A percentile compares a stretch with the other conserved stretches of the same genome.
phyloP scores from a whole-genome alignment of 2,329 filamentous ascomycete genomes.

The Peltaster fructicola region DNA sequence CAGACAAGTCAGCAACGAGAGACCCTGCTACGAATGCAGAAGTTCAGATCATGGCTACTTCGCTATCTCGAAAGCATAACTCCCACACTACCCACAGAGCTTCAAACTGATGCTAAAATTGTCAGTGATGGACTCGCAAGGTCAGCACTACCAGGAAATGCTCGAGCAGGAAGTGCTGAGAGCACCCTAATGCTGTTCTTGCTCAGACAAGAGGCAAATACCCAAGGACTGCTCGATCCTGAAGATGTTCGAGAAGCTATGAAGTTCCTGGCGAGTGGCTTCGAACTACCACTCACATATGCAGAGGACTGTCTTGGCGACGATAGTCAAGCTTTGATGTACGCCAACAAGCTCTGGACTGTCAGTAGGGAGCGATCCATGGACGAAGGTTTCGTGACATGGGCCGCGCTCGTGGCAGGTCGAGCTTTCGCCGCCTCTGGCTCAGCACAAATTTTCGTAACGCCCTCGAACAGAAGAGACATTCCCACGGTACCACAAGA shows the following conservation, averaged over 20 bases:
- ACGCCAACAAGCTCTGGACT: constrained; percentile 11
- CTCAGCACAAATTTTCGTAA: no score
- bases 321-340: constrained; percentile 42
- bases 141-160: constrained; percentile 42
- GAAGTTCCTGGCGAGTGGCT: constrained; percentile 56
- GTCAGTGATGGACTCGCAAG: constrained; percentile 5
- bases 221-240: constrained; percentile 47
- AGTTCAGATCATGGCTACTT: constrained; percentile 65
- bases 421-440: constrained; percentile 50
- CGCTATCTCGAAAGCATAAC: constrained; percentile 39
- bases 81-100: not conserved
- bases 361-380: constrained; percentile 8
- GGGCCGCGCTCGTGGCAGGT: constrained; percentile 74
- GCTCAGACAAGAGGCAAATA: constrained; percentile 50
- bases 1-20: constrained; percentile 67
- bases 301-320: constrained; percentile 50
- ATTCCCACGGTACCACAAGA: no score
- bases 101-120: constrained; percentile 3
- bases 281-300: constrained; percentile 41
- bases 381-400: constrained; percentile 34
- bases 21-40: constrained; percentile 57
- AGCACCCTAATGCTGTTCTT: constrained; percentile 65
- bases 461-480: no score
- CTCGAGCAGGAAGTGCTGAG: constrained; percentile 53
- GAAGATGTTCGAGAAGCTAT: constrained; percentile 55